Conservation (phyloP, 2,329 filamentous ascomycete species). For the Bimuria novae-zelandiae region DNA sequence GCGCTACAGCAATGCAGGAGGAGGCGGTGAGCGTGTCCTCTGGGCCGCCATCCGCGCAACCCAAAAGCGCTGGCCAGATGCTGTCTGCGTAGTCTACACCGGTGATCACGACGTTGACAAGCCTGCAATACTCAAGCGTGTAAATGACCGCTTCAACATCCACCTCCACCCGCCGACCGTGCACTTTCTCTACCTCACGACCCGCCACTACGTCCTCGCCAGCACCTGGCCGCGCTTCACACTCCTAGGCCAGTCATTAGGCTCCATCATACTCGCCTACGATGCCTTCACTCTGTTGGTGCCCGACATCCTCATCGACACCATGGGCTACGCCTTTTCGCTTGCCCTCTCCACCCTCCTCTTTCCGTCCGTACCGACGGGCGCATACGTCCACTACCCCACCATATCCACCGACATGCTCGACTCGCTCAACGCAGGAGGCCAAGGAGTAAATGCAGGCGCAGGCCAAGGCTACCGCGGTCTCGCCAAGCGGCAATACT, state of each 20-base stretch:
- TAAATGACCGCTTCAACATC: conserved; percentile 89
- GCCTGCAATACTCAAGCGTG: conserved; percentile 73
- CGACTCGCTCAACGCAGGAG: conserved; percentile 64
- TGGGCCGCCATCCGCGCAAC: conserved; percentile 95
- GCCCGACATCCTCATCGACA: conserved; percentile 94
- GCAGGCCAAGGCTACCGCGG: conserved; percentile 75
- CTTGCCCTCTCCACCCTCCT: conserved; percentile 81
- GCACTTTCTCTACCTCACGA: conserved; percentile 88
- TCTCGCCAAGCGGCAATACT: conserved; percentile 76
- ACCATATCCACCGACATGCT: conserved; percentile 99
- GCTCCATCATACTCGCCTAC: conserved; percentile 84
- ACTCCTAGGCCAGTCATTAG: conserved; percentile 88
- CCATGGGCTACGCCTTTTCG: conserved; percentile 96
- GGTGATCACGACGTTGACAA: conserved; percentile 91
- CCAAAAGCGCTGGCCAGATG: conserved; percentile 84
- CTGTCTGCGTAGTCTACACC: conserved; percentile 91
- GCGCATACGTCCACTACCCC: conserved; percentile 95
- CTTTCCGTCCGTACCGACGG: conserved; percentile 80
- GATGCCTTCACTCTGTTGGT: conserved; percentile 92
- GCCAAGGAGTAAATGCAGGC: conserved; percentile 80
- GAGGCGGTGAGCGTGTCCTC: conserved; percentile 91
- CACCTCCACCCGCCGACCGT: conserved; percentile 80
- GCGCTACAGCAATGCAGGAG: conserved; percentile 80
- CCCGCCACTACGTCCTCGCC: conserved; percentile 81
- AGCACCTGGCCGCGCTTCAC: conserved; percentile 92